Evolutionary conservation across 129 eudicot genomes (phyloP).

Genomic region (Cynara cardunculus): DNA sequence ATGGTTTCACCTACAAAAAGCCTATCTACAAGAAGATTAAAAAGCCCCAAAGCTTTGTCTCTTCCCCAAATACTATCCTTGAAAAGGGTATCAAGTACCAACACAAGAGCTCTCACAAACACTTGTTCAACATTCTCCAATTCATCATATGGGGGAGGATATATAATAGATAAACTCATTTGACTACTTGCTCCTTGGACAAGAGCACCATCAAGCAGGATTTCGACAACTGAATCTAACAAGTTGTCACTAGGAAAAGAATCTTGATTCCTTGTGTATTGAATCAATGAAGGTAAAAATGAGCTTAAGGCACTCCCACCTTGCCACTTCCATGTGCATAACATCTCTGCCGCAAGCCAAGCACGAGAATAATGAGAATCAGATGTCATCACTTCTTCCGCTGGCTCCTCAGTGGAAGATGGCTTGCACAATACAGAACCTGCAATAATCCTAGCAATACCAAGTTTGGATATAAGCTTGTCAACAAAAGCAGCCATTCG

Average conservation of each 20-base stretch:
- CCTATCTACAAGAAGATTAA: slow-evolving; percentile 47
- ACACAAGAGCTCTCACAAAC: slow-evolving; percentile 63
- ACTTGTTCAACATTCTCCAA: slow-evolving; percentile 61
- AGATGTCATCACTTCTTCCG: slow-evolving; percentile 21
- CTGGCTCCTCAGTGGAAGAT: slow-evolving; percentile 28
- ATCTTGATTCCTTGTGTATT: slow-evolving; percentile 32
- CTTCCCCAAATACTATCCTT: slow-evolving; percentile 67
- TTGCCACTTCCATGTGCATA: slow-evolving; percentile 96
- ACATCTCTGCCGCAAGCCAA: slow-evolving; percentile 91
- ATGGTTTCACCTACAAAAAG: slow-evolving; percentile 65
- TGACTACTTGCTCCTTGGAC: slow-evolving; percentile 42
- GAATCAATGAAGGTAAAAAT: slow-evolving; percentile 58
- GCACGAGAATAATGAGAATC: slow-evolving; percentile 44
- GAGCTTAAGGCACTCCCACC: slow-evolving; percentile 72
- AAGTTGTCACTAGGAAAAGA: slow-evolving; percentile 27
- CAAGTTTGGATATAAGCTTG: slow-evolving; percentile 69
- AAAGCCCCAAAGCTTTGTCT: slow-evolving; percentile 49
- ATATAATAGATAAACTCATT: slow-evolving; percentile 36
- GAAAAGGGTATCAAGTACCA: slow-evolving; percentile 43
- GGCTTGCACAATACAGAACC: slow-evolving; percentile 26
- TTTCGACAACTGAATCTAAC: slow-evolving; percentile 46
- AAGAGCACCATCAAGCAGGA: slow-evolving; percentile 90
- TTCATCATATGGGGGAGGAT: slow-evolving; percentile 51
- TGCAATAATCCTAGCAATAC: slow-evolving; percentile 59
- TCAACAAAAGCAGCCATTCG: slow-evolving; percentile 61